A percentile compares a stretch with the other conserved stretches of the same genome.
These are phyloP conservation scores for Camellia granthamiana DNA, from an alignment of 148 eudicot species.

Conservation along the genomic window DNA sequence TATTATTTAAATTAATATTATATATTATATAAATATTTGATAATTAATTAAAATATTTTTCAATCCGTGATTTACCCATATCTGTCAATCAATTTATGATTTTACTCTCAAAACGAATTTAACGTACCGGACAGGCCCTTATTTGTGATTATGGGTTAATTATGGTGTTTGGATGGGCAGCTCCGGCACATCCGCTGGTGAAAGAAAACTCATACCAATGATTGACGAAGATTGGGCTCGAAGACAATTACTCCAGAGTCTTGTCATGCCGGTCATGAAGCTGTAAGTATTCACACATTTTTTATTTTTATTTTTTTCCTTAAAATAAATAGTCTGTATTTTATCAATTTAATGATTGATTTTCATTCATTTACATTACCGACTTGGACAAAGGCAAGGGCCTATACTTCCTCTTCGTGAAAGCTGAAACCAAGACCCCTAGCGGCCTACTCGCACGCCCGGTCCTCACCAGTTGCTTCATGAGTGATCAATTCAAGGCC, in stretches of 20 bases:
- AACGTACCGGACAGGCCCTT: too few species aligned
- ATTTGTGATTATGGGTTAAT: too few species aligned
- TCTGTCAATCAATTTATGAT: too few species aligned
- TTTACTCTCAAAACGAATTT: too few species aligned
- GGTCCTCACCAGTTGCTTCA: conserved; percentile 21
- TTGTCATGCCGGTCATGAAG: conserved; percentile 37
- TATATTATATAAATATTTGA: too few species aligned
- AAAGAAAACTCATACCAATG: conserved; percentile 38
- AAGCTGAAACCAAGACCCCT: conserved; percentile 16
- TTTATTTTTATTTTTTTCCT: too few species aligned
- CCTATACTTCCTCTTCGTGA: conserved; percentile 12
- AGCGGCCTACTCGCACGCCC: conserved; percentile 17
- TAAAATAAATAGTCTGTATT: too few species aligned
- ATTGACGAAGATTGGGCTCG: conserved; percentile 31
- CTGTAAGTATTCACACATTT: conserved; percentile 16
- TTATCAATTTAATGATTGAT: neutral
- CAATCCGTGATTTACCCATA: too few species aligned
- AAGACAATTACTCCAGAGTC: conserved; percentile 24
- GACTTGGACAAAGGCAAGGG: conserved; percentile 21
- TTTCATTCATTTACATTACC: conserved; percentile 4
- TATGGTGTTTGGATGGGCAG: conserved; percentile 3
- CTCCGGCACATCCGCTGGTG: conserved; percentile 40
- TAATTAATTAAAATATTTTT: too few species aligned
- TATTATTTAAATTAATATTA: too few species aligned
- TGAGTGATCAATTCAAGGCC: conserved; percentile 15